A percentile compares a stretch with the other conserved stretches of the same genome.
These are phyloP conservation scores for Madurella fahalii DNA, from an alignment of 2,329 filamentous ascomycete species.

Conservation along the genomic window DNA sequence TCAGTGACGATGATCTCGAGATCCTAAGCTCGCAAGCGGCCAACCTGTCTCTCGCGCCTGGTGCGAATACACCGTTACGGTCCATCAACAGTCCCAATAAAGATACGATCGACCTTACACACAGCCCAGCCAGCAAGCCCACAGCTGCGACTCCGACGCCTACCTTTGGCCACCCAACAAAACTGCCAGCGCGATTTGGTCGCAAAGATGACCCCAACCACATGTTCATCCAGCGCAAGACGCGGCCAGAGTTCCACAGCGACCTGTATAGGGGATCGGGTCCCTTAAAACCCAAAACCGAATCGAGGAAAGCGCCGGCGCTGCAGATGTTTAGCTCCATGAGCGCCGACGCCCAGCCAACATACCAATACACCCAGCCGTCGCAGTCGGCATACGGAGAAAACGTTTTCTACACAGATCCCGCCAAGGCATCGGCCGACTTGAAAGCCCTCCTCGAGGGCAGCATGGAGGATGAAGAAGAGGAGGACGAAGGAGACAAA, in stretches of 20 bases:
- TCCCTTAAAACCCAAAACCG: slow-evolving; percentile 44
- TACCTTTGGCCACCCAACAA: slow-evolving; percentile 32
- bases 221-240: slow-evolving; percentile 51
- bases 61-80: slow-evolving; percentile 40
- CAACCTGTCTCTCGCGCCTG: slow-evolving; percentile 25
- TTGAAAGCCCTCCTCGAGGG: slow-evolving; percentile 80
- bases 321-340: slow-evolving; percentile 48
- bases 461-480: slow-evolving; percentile 70
- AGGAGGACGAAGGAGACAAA: slow-evolving; percentile 39
- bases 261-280: slow-evolving; percentile 44
- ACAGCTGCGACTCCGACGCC: slow-evolving; percentile 27
- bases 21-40: slow-evolving; percentile 33
- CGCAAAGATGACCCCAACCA: slow-evolving; percentile 33
- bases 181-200: slow-evolving; percentile 44
- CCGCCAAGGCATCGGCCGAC: slow-evolving; percentile 67
- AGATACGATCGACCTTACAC: slow-evolving; percentile 30
- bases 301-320: slow-evolving; percentile 45
- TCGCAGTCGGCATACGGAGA: slow-evolving; percentile 32
- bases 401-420: slow-evolving; percentile 63
- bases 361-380: slow-evolving; percentile 32
- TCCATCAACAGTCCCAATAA: slow-evolving; percentile 32
- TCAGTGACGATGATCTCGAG: slow-evolving; percentile 36
- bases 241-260: slow-evolving; percentile 55
- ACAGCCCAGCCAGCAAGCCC: slow-evolving; percentile 27
- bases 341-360: slow-evolving; percentile 27